Base-by-base conservation (phyloP, 2,329 filamentous ascomycete species). In the Nemania sp. region DNA sequence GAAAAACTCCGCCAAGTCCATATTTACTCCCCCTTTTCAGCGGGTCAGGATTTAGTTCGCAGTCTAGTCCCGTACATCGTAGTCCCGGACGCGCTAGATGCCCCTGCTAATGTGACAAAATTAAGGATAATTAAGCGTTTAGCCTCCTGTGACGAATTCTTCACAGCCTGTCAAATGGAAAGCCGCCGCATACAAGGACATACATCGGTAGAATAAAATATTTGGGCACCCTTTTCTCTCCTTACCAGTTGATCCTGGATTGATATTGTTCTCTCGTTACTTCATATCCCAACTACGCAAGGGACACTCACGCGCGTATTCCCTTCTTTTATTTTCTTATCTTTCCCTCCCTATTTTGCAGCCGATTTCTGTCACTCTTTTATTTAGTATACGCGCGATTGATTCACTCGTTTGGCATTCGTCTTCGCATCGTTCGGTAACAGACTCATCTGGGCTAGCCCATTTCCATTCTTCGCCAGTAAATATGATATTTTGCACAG, bases 401-500 rank as follows among this genome's bases (percentile, higher is more conserved):
- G 43, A 47, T 51, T n/a, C 60, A 43, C 49, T 57, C 60, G 34
- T 63, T 60, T 17, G n/a, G 37, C 29, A 37, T 46, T n/a, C 11
- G 17, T 39, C 2, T n/a, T 45, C 18, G 39, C 12, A 37, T 47
- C 21, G 2, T 32, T 21, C 45, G 35, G 48, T 57, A 46, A 7
- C 35, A 13, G 42, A 46, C 11, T 35, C 35, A 48, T 25, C 20
- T n/a, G n/a, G n/a, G n/a, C n/a, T 9, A 45, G 39, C 34, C 39
- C 29, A 34, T 48, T 47, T 43, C 10, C 40, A 32, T 43, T 50
- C n/a, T 13, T 11, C 20, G 45, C 20, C 17, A 32, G 35, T 39
- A 51, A 52, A n/a, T 34, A 73, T 73, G 71, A 53, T 68, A 29
- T 68, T 67, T 57, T 37, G 49, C 29, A 17, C 58, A 15, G 55